Percentiles rank a stretch among this genome's conserved stretches.
Evolutionary conservation across 495 filamentous ascomycete species (phyloP).

Genomic region (Talaromyces nanjingensis): DNA sequence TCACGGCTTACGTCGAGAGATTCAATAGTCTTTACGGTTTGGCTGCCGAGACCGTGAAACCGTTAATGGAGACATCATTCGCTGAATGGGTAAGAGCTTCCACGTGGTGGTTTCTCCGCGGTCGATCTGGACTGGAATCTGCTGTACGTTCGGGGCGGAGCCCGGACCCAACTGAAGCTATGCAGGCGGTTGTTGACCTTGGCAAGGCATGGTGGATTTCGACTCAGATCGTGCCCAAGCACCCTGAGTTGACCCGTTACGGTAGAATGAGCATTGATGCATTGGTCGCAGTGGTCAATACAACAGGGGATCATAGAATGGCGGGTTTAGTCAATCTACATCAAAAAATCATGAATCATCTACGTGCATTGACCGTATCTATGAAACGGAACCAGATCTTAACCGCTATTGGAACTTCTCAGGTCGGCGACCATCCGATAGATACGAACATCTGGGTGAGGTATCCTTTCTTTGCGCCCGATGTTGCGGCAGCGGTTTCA

Average conservation of each 20-base stretch:
- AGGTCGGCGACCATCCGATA: constrained; percentile 39
- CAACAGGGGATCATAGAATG: constrained; percentile 40
- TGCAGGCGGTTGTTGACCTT: constrained; percentile 71
- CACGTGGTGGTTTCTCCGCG: constrained; percentile 84
- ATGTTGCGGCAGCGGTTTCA: constrained; percentile 58
- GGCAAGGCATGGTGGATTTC: constrained; percentile 79
- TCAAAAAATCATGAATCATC: constrained; percentile 48
- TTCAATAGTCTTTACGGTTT: constrained; percentile 61
- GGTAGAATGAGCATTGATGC: constrained; percentile 39
- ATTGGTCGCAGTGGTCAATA: constrained; percentile 33
- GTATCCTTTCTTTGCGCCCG: constrained; percentile 61
- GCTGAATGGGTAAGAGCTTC: constrained; percentile 62
- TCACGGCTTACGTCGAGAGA: constrained; percentile 58
- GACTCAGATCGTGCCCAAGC: constrained; percentile 51
- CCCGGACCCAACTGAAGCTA: constrained; percentile 16
- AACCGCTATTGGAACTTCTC: constrained; percentile 50
- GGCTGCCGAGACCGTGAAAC: constrained; percentile 63
- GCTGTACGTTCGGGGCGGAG: constrained; percentile 47
- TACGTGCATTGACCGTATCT: constrained; percentile 67
- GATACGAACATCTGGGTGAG: constrained; percentile 70
- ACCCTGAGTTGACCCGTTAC: constrained; percentile 45
- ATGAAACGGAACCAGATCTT: constrained; percentile 78
- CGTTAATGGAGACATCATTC: constrained; percentile 49
- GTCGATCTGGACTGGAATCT: constrained; percentile 63
- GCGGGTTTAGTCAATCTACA: constrained; percentile 45